These are phyloP conservation scores for Peronospora farinosa DNA, from an alignment of 352 stramenopile species.

Conservation along the genomic window DNA sequence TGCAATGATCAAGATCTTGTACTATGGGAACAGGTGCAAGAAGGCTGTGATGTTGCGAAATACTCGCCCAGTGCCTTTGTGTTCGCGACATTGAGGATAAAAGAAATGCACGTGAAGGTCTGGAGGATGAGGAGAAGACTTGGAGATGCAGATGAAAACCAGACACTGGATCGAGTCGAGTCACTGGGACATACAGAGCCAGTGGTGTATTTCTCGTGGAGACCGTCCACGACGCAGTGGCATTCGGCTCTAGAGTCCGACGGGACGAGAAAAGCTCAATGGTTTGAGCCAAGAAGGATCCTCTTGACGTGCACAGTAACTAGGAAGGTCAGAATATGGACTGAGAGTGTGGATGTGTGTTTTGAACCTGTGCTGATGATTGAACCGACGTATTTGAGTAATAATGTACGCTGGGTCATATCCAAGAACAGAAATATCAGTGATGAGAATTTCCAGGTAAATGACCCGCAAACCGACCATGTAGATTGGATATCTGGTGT, in stretches of 20 bases:
- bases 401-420: slow-evolving; percentile 72
- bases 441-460: slow-evolving; percentile 63
- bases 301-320: slow-evolving; percentile 63
- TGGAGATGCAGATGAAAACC: slow-evolving; percentile 11
- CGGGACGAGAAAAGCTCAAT: slow-evolving; percentile 50
- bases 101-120: slow-evolving; percentile 38
- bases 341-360: slow-evolving; percentile 22
- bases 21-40: slow-evolving; percentile 24
- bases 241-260: slow-evolving; percentile 49
- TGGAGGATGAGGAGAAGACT: slow-evolving; percentile 44
- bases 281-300: slow-evolving; percentile 66
- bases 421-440: slow-evolving; percentile 79
- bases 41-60: slow-evolving; percentile 47
- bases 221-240: slow-evolving; percentile 56
- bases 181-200: slow-evolving; percentile 47
- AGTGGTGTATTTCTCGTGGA: slow-evolving; percentile 79
- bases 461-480: slow-evolving; percentile 37
- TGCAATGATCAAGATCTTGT: slow-evolving; percentile 13
- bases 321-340: slow-evolving; percentile 60
- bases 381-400: slow-evolving; percentile 43
- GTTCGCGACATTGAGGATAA: slow-evolving; percentile 42
- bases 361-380: slow-evolving; percentile 46
- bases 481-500: slow-evolving; percentile 75
- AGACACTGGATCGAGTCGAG: slow-evolving; percentile 30
- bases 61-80: slow-evolving; percentile 70